Conservation (phyloP, 768 basidiomycete genomes). For the button mushroom (Agaricus bisporus) region DNA sequence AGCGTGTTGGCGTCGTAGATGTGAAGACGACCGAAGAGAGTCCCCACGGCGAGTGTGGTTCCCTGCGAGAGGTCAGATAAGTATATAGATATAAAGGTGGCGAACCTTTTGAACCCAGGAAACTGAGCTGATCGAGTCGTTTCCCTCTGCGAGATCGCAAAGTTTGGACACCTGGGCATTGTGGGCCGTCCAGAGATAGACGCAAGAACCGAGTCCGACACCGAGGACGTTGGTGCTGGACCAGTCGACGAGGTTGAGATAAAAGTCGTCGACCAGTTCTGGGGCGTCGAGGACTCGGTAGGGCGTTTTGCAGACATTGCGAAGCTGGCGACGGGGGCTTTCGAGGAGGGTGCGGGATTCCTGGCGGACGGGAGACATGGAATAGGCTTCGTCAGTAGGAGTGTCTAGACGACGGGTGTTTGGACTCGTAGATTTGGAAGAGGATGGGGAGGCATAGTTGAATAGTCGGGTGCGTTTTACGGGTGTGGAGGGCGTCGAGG, state of each 20-base stretch:
- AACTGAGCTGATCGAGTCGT: slow-evolving; percentile 79
- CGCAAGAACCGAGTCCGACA: slow-evolving; percentile 86
- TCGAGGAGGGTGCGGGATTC: slow-evolving; percentile 79
- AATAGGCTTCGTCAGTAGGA: slow-evolving; percentile 84
- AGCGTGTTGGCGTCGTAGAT: slow-evolving; percentile 89
- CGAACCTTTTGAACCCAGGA: slow-evolving; percentile 81
- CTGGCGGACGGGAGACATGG: slow-evolving; percentile 82
- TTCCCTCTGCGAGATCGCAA: slow-evolving; percentile 66
- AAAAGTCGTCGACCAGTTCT: slow-evolving; percentile 96
- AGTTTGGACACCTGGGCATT: slow-evolving; percentile 90
- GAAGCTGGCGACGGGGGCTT: slow-evolving; percentile 73
- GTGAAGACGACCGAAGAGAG: slow-evolving; percentile 80
- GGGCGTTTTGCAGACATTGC: slow-evolving; percentile 88
- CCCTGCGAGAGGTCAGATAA: slow-evolving; percentile 36
- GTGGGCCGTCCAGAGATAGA: slow-evolving; percentile 96
- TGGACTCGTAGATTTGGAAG: slow-evolving; percentile 52
- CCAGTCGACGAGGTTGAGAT: slow-evolving; percentile 98
- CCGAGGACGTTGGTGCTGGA: slow-evolving; percentile 91
- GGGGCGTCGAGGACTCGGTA: slow-evolving; percentile 97
- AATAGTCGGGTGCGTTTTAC: slow-evolving; percentile 56
- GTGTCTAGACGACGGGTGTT: slow-evolving; percentile 58
- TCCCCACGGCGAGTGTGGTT: slow-evolving; percentile 88
- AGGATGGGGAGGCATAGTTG: slow-evolving; percentile 58
- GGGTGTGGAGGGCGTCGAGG: slow-evolving; percentile 42
- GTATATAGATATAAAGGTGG: not conserved